A percentile compares a stretch with the other conserved stretches of the same genome.
Evolutionary conservation across 768 basidiomycete genomes (phyloP).

Genomic region (Amanita brunnescens): DNA sequence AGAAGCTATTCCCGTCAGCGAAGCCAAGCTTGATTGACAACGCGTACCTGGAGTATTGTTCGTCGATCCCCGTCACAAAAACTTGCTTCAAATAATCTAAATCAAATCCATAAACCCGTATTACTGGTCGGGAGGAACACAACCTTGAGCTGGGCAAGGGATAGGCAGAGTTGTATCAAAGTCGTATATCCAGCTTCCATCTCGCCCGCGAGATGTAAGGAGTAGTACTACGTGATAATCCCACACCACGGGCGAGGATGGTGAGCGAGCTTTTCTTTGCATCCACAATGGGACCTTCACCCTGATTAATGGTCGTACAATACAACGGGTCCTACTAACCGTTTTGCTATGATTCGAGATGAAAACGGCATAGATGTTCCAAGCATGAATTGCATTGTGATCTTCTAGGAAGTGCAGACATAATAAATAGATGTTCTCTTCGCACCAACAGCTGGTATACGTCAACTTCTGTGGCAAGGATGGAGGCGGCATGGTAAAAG

Average conservation of each 20-base stretch:
- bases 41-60: conserved; percentile 35
- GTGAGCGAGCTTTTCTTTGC: conserved; percentile 36
- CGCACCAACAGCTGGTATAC: conserved; percentile 61
- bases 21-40: not conserved
- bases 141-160: conserved; percentile 47
- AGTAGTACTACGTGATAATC: conserved; percentile 68
- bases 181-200: conserved; percentile 56
- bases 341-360: conserved; percentile 55
- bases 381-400: conserved; percentile 21
- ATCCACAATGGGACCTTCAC: conserved; percentile 58
- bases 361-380: conserved; percentile 51
- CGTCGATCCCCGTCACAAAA: conserved; percentile 28
- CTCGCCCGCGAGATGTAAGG: conserved; percentile 26
- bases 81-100: conserved; percentile 39
- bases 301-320: not conserved
- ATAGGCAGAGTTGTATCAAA: conserved; percentile 45
- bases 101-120: conserved; percentile 1
- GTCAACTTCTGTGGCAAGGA: conserved; percentile 26
- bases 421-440: conserved; percentile 66
- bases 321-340: conserved; percentile 25
- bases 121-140: conserved; percentile 8
- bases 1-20: conserved; percentile 30
- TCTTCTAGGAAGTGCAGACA: conserved; percentile 31
- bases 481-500: conserved; percentile 16
- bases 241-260: conserved; percentile 45